Conservation (phyloP, 176 grass and related monocot genomes). For the Hordeum marinum region DNA sequence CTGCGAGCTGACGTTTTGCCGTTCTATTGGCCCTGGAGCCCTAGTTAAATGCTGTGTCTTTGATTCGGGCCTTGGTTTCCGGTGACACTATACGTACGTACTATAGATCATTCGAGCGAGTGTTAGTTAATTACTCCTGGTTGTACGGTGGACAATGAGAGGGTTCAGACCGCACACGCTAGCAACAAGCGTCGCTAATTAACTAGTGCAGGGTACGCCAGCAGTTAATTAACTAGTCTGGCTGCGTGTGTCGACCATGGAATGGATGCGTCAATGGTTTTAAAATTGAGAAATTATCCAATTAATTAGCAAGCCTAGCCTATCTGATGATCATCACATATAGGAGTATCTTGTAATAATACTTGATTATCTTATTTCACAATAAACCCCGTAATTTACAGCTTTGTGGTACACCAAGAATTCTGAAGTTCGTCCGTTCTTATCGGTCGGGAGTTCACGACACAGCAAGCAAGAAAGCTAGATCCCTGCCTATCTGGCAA, state of each 20-base stretch:
- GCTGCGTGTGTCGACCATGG: conserved; percentile 14
- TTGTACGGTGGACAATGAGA: not conserved
- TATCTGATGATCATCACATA: not conserved
- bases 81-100: not conserved
- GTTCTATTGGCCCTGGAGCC: not conserved
- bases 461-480: not conserved
- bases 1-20: not conserved
- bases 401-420: not conserved
- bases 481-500: not conserved
- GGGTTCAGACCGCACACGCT: not conserved
- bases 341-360: not conserved
- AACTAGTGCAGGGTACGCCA: not conserved
- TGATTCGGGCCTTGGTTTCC: not conserved
- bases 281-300: not conserved
- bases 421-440: not conserved
- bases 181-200: not conserved
- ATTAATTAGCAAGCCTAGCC: not conserved
- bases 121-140: not conserved
- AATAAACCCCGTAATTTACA: conserved; percentile 5
- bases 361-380: not conserved
- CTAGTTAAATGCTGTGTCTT: not conserved
- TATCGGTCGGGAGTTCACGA: not conserved
- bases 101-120: not conserved
- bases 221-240: not conserved
- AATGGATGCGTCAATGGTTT: not conserved